Percentiles rank a stretch among this genome's conserved stretches.
phyloP scores from a whole-genome alignment of 495 filamentous ascomycete genomes.

The Daldinia concentrica region DNA sequence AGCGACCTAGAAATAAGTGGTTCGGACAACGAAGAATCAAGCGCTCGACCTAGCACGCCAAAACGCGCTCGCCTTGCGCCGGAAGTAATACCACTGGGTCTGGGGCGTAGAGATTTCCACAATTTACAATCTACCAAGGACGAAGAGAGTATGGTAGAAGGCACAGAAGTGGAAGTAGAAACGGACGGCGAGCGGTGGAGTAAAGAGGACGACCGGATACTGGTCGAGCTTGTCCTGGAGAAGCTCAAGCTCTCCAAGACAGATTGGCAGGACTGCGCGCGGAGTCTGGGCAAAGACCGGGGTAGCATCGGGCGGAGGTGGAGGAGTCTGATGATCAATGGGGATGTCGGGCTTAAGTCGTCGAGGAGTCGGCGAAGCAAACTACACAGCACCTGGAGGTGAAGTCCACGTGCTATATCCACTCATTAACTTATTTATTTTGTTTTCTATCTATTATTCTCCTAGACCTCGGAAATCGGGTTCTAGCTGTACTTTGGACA shows the following conservation, averaged over 20 bases:
- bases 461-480: constrained; percentile 10
- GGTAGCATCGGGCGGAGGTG: constrained; percentile 73
- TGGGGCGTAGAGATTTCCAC: constrained; percentile 72
- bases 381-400: constrained; percentile 63
- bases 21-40: constrained; percentile 32
- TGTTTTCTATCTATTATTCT: constrained; percentile 28
- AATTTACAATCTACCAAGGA: constrained; percentile 56
- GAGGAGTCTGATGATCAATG: constrained; percentile 70
- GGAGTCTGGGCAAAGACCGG: constrained; percentile 71
- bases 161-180: constrained; percentile 53
- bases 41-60: constrained; percentile 67
- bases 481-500: constrained; percentile 34
- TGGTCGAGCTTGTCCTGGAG: constrained; percentile 77
- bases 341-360: constrained; percentile 67
- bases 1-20: constrained; percentile 47
- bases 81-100: constrained; percentile 72
- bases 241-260: constrained; percentile 76
- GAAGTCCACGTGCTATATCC: constrained; percentile 42
- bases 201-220: constrained; percentile 72
- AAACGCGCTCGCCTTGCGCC: constrained; percentile 73
- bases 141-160: constrained; percentile 45
- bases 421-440: constrained; percentile 27
- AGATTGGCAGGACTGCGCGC: constrained; percentile 84
- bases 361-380: constrained; percentile 56
- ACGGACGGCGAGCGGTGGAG: constrained; percentile 66